Conservation (phyloP, 495 filamentous ascomycete genomes). For the Sabuloglossum arenarium region DNA sequence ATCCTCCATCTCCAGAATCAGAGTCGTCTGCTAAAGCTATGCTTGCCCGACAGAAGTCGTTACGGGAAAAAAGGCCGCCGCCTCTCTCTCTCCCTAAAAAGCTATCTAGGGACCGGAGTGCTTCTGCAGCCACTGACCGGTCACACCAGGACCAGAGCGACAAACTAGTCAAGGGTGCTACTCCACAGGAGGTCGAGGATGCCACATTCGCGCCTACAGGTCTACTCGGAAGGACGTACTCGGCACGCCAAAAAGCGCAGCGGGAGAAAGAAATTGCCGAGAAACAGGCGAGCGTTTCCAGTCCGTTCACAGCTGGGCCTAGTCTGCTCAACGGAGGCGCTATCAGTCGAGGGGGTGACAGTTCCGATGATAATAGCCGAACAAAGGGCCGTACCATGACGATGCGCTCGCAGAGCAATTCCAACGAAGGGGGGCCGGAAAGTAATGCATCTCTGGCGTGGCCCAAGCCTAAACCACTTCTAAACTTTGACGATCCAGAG, state of each 20-base stretch:
- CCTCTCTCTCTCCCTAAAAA: slow-evolving; percentile 23
- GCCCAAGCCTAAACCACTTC: slow-evolving; percentile 36
- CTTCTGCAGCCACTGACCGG: slow-evolving; percentile 3
- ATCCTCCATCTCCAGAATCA: slow-evolving; percentile 11
- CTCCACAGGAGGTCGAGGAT: slow-evolving; percentile 3
- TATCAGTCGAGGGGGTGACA: background rate
- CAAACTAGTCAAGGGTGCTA: background rate
- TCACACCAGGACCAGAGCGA: background rate
- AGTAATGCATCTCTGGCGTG: slow-evolving; percentile 14
- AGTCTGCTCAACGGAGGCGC: background rate
- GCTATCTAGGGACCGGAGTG: slow-evolving; percentile 11
- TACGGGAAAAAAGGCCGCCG: slow-evolving; percentile 23
- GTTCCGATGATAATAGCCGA: background rate
- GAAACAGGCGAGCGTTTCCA: background rate
- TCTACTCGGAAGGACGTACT: slow-evolving; percentile 43
- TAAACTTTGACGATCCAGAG: slow-evolving; percentile 48
- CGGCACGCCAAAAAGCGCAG: slow-evolving; percentile 33
- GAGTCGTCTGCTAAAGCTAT: slow-evolving; percentile 12
- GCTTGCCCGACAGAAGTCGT: slow-evolving; percentile 16
- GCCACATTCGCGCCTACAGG: slow-evolving; percentile 32
- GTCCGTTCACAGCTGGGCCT: background rate
- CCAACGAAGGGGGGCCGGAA: slow-evolving; percentile 11
- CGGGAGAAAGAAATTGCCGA: slow-evolving; percentile 26
- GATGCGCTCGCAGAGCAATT: slow-evolving; percentile 16
- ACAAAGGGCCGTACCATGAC: slow-evolving; percentile 3